phyloP scores from a whole-genome alignment of 1,284 basidiomycete genomes.

The Neolentinus lepideus region DNA sequence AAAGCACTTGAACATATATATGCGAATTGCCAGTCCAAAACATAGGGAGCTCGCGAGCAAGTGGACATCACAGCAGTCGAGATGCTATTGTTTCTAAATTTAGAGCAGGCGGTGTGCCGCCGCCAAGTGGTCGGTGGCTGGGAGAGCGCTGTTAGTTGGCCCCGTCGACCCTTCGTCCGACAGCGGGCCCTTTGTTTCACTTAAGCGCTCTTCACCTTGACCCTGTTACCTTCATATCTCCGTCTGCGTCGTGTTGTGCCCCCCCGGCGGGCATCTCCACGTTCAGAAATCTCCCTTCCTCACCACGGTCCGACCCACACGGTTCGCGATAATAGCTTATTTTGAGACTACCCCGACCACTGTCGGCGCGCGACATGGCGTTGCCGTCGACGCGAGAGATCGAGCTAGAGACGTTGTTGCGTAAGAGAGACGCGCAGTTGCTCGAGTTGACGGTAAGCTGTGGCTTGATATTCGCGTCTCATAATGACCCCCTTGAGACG shows the following conservation, averaged over 20 bases:
- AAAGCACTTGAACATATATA: too few species aligned
- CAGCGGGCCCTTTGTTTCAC: not conserved
- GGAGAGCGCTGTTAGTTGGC: not conserved
- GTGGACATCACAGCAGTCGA: not conserved
- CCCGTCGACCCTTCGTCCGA: not conserved
- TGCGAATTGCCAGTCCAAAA: too few species aligned
- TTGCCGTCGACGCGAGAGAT: conserved; percentile 67
- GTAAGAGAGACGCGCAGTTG: conserved; percentile 65
- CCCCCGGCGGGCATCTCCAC: not conserved
- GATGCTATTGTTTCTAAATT: not conserved
- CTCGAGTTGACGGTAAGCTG: conserved; percentile 58
- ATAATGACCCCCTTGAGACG: conserved; percentile 7
- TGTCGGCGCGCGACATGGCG: conserved; percentile 38
- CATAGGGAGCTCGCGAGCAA: not conserved
- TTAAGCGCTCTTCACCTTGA: not conserved
- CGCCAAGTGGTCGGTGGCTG: not conserved
- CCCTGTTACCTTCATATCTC: not conserved
- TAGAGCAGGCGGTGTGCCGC: not conserved
- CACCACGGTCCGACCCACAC: not conserved
- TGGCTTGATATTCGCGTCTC: conserved; percentile 11
- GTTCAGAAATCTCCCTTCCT: not conserved
- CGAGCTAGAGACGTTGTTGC: conserved; percentile 67
- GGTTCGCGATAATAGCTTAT: not conserved
- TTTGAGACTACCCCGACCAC: not conserved
- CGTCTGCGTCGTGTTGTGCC: not conserved